Base-by-base conservation (phyloP, 495 filamentous ascomycete genomes). In the Penicillium verhagenii region DNA sequence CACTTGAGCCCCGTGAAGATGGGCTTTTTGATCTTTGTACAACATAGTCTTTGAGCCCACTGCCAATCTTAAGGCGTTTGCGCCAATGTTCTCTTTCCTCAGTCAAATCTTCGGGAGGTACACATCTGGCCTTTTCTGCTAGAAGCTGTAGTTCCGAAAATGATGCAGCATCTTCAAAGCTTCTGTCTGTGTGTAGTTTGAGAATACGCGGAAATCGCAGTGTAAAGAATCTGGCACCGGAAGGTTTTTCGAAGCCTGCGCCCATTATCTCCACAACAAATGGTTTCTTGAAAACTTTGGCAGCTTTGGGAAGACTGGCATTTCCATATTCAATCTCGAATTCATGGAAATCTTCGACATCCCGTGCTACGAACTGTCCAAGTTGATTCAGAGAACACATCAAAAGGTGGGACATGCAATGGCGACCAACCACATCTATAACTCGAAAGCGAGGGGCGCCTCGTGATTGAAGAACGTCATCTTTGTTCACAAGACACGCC, bases 401-500 rank as follows among this genome's bases (percentile, higher is more conserved):
- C 7, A 78, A 74, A n/a, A 64, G 60, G 60, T 70, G 19, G 66
- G 69, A 57, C 68, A 87, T 82, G 66, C 72, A 76, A 40, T 80
- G 71, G 1, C 66, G 76, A 37, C 65, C 46, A 31, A 89, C 68
- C 10, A 74, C 70, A 49, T 82, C 83, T n/a, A 92, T 77, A 4
- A 92, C 71, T 44, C 81, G 75, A 59, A 88, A 92, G 11, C 59
- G 70, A 8, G 89, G 88, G 26, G 69, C 78, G 20, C 74, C 76
- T 2, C 71, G 67, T 50, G 70, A 75, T 7, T 79, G 72, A 45
- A 72, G 40, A 1, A 88, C 81, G n/a, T 79, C 79, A 1, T 82
- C 77, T 61, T 86, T 87, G 55, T 96, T 95, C 6, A 81, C 71
- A 9, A 95, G 71, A 67, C 90, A 94, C 0, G 84, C 91, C 52